A percentile compares a stretch with the other conserved stretches of the same genome.
Conservation (phyloP, 1,139 yeast genomes). For the Hansenula lynferdii region DNA sequence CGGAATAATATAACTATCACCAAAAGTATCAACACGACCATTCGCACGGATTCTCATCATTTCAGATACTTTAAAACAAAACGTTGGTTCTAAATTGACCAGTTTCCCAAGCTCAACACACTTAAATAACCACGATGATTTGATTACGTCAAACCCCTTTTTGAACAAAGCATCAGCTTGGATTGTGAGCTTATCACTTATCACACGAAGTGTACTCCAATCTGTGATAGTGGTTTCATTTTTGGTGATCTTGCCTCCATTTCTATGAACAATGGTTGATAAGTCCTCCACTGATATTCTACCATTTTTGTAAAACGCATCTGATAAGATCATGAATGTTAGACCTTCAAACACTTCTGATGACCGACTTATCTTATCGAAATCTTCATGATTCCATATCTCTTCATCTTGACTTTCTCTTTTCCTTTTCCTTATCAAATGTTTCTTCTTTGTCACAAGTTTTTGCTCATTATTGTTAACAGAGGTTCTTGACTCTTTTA, state of each 20-base stretch:
- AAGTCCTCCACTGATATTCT: constrained; percentile 34
- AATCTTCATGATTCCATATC: constrained; percentile 12
- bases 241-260: constrained; percentile 46
- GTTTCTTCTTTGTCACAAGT: constrained; percentile 16
- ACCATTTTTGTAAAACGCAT: constrained; percentile 27
- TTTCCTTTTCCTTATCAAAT: constrained; percentile 8
- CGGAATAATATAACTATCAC: constrained; percentile 46
- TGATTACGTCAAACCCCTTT: constrained; percentile 53
- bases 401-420: constrained; percentile 18
- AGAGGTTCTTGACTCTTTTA: constrained; percentile 25
- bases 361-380: constrained; percentile 7
- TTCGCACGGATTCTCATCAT: constrained; percentile 19
- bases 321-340: constrained; percentile 40
- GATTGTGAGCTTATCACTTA: constrained; percentile 48
- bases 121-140: constrained; percentile 70
- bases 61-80: constrained; percentile 39
- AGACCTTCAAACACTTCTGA: constrained; percentile 29
- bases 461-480: constrained; percentile 13
- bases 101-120: constrained; percentile 42
- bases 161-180: constrained; percentile 39
- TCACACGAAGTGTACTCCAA: constrained; percentile 22
- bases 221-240: constrained; percentile 17
- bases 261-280: constrained; percentile 32
- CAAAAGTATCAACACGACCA: constrained; percentile 41
- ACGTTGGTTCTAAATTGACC: constrained; percentile 56